Conservation (phyloP, 768 basidiomycete species). For the Termitomyces sp. region DNA sequence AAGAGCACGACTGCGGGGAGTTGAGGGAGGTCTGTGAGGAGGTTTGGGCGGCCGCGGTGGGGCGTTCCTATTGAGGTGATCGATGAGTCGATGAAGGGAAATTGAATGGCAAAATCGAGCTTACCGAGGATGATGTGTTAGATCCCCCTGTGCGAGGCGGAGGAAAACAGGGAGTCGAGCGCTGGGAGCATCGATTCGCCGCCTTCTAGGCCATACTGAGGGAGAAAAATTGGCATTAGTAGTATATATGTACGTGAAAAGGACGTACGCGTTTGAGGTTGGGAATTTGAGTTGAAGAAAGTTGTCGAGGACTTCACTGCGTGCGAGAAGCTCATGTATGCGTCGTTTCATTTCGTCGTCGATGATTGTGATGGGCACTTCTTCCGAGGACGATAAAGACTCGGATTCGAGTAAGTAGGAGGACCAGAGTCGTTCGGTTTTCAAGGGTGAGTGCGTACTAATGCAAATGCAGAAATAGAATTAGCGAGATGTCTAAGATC, state of each 20-base stretch:
- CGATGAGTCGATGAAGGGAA: too few relatives aligned
- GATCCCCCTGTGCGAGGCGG: conserved; percentile 61
- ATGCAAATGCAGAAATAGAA: not conserved
- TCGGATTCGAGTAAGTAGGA: conserved; percentile 78
- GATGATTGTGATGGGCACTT: too few relatives aligned
- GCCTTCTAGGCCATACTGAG: conserved; percentile 80
- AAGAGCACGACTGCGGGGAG: conserved; percentile 70
- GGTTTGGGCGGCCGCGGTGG: conserved; percentile 82
- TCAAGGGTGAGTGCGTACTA: conserved; percentile 80
- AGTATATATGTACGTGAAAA: too few relatives aligned
- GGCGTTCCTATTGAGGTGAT: conserved; percentile 83
- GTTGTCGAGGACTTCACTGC: conserved; percentile 79
- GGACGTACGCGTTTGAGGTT: too few relatives aligned
- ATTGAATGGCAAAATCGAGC: too few relatives aligned
- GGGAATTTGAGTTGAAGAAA: conserved; percentile 89
- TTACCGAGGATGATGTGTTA: conserved; percentile 62
- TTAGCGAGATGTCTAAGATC: not conserved
- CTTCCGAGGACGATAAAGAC: conserved; percentile 31
- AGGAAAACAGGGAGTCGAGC: too few relatives aligned
- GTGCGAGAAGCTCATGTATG: too few relatives aligned
- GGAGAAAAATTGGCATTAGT: too few relatives aligned
- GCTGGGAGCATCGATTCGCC: too few relatives aligned
- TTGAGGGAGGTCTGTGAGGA: too few relatives aligned
- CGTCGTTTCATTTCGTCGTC: too few relatives aligned
- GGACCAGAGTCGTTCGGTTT: too few relatives aligned